phyloP scores from a whole-genome alignment of 208 protist species.

The Trypanosoma brucei region DNA sequence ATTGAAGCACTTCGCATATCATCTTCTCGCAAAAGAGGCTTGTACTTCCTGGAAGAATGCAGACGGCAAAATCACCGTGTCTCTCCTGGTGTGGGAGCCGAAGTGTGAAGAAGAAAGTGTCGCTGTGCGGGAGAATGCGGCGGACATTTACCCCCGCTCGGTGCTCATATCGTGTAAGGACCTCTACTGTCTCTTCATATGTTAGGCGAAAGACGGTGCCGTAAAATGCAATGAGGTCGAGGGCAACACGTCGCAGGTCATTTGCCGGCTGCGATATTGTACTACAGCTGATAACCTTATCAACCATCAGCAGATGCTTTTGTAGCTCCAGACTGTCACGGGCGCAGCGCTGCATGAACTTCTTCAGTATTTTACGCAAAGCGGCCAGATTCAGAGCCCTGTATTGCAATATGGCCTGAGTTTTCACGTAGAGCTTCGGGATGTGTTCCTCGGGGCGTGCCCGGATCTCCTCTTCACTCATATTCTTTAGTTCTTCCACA shows the following conservation, averaged over 20 bases:
- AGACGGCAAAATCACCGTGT: conserved; percentile 58
- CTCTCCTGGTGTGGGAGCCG: conserved; percentile 56
- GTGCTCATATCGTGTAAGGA: conserved; percentile 44
- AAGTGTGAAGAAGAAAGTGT: conserved; percentile 80
- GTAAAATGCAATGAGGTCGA: conserved; percentile 69
- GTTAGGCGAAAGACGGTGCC: conserved; percentile 66
- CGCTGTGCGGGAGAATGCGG: conserved; percentile 67
- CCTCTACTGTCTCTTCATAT: conserved; percentile 52
- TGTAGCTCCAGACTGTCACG: conserved; percentile 68
- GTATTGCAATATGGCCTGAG: conserved; percentile 64
- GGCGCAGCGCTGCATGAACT: conserved; percentile 76
- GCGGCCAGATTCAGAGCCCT: conserved; percentile 66
- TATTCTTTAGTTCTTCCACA: conserved; percentile 38
- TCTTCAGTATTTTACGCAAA: conserved; percentile 75
- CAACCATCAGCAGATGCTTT: conserved; percentile 36
- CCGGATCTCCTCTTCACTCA: conserved; percentile 60
- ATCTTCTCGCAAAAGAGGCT: conserved; percentile 67
- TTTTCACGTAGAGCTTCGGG: conserved; percentile 55
- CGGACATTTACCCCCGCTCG: conserved; percentile 40
- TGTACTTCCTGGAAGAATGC: conserved; percentile 62
- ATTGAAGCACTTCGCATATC: conserved; percentile 77
- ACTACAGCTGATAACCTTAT: conserved; percentile 46
- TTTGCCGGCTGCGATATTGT: conserved; percentile 47
- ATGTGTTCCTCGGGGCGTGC: conserved; percentile 44
- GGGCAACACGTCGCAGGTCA: conserved; percentile 50